Evolutionary conservation across 2,329 filamentous ascomycete genomes (phyloP).

Genomic region (Aspergillus sclerotialis): DNA sequence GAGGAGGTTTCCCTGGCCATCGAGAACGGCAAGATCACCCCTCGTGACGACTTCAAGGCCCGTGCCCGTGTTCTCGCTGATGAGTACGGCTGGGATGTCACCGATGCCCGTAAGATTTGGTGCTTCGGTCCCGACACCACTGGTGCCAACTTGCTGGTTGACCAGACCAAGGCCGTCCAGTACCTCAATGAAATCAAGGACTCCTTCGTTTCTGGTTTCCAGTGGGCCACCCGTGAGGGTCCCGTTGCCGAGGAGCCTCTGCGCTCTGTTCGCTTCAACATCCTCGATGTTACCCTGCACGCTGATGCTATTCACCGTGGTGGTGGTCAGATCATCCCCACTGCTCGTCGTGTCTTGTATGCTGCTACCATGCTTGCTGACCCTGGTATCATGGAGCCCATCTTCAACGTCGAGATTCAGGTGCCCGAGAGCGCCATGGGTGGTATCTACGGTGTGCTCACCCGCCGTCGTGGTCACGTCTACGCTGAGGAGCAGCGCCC

Average conservation of each 20-base stretch:
- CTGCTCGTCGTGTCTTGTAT: conserved; percentile 94
- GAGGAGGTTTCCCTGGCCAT: conserved; percentile 91
- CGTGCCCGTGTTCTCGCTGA: conserved; percentile 94
- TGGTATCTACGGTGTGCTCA: conserved; percentile 99
- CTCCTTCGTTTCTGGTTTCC: conserved; percentile 98
- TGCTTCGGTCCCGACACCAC: conserved; percentile 97
- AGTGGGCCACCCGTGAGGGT: conserved; percentile 98
- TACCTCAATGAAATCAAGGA: conserved; percentile 99
- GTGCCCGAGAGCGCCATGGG: conserved; percentile 98
- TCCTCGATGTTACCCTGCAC: conserved; percentile 98
- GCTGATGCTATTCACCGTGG: conserved; percentile 99
- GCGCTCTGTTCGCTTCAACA: conserved; percentile 96
- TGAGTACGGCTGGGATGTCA: conserved; percentile 98
- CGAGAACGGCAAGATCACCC: conserved; percentile 82
- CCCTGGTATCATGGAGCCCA: conserved; percentile 87
- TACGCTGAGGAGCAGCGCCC: conserved; percentile 97
- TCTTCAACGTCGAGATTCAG: conserved; percentile 99
- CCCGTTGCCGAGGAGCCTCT: conserved; percentile 97
- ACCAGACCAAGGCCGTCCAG: conserved; percentile 99
- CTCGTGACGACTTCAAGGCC: conserved; percentile 98
- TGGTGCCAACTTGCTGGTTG: conserved; percentile 95
- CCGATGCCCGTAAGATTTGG: conserved; percentile 99
- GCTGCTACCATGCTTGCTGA: conserved; percentile 85
- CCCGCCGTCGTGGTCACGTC: conserved; percentile 96
- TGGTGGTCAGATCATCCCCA: conserved; percentile 98